phyloP scores from a whole-genome alignment of 1,139 yeast genomes.

The Geotrichum klebahnii region DNA sequence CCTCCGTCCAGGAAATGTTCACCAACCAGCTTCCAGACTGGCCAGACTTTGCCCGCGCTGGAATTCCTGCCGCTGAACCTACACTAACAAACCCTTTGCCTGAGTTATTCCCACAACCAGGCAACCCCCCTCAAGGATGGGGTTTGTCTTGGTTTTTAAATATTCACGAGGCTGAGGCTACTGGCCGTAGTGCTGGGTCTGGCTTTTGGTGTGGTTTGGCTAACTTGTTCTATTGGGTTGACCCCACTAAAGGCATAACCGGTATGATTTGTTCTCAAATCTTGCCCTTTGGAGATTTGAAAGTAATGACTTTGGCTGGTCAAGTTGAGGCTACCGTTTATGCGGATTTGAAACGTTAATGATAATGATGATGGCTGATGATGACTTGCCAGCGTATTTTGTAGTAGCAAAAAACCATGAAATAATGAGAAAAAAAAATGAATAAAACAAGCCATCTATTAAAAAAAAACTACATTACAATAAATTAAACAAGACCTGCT shows the following conservation, averaged over 20 bases:
- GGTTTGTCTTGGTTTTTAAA: conserved; percentile 25
- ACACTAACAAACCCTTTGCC: conserved; percentile 24
- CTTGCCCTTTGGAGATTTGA: conserved; percentile 36
- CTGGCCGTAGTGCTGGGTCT: conserved; percentile 45
- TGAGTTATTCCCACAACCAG: conserved; percentile 27
- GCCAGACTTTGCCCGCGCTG: conserved; percentile 27
- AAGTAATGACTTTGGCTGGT: conserved; percentile 23
- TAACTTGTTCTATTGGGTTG: conserved; percentile 49
- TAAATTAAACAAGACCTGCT: conserved; percentile 1
- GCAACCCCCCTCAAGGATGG: conserved; percentile 31
- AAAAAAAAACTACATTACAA: not conserved
- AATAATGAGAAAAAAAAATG: not conserved
- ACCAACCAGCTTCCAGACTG: conserved; percentile 29
- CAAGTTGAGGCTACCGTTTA: conserved; percentile 24
- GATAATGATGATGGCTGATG: not conserved
- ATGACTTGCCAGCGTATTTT: not conserved
- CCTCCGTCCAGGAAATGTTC: conserved; percentile 28
- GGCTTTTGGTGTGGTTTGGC: conserved; percentile 49
- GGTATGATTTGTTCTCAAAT: conserved; percentile 47
- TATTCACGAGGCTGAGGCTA: conserved; percentile 10
- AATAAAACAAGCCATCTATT: not conserved
- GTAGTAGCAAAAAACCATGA: not conserved
- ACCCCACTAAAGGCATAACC: conserved; percentile 43
- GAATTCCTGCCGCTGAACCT: conserved; percentile 25
- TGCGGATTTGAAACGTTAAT: conserved; percentile 9